Base-by-base conservation (phyloP, 2,329 filamentous ascomycete genomes). In the Rasamsonia emersonii region DNA sequence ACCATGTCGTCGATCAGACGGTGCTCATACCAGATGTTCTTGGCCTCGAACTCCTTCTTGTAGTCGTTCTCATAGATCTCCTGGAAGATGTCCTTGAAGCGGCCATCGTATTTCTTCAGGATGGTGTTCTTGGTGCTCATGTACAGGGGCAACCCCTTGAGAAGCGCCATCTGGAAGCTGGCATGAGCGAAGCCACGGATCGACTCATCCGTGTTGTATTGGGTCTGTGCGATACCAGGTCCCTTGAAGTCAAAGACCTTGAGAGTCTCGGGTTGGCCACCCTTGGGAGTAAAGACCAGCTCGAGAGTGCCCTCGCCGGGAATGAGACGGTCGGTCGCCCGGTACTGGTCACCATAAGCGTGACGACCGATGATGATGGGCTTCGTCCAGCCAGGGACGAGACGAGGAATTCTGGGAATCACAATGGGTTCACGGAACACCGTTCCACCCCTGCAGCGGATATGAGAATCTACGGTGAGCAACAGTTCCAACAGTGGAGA, bases 91-190 rank as follows among this genome's bases (percentile, higher is more conserved):
- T 98, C 91, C 79, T 96, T 96, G 77, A 98, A 98, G 51, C 84
- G 77, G 32, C 91, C 91, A 58, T 98, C 91, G 67, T 98, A 98
- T 64, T 88, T 89, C 75, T 98, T 98, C 49, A 98, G 71, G 51
- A 98, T 98, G 49, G 91, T 98, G 75, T 96, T 96, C 82, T 98
- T 98, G 65, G 91, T 98, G 75, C 86, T 94, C 89, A 96, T 93
- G 73, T 96, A 98, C 53, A 98, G 72, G n/a, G 91, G 91, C 46
- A 93, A 70, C 43, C 71, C 71, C 75, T 94, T 91, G 62, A 77
- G 71, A 27, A 96, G 68, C 19, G 91, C 89, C 47, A 95, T 77
- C 78, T 95, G 93, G 78, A 98, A 96, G 48, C 80, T 88, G 42
- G 91, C 83, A 59, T 96, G 91, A 36, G 91, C 91, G 54, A 98